Base-by-base conservation (phyloP, 345 rosid genomes). In the Dipteronia sinensis region DNA sequence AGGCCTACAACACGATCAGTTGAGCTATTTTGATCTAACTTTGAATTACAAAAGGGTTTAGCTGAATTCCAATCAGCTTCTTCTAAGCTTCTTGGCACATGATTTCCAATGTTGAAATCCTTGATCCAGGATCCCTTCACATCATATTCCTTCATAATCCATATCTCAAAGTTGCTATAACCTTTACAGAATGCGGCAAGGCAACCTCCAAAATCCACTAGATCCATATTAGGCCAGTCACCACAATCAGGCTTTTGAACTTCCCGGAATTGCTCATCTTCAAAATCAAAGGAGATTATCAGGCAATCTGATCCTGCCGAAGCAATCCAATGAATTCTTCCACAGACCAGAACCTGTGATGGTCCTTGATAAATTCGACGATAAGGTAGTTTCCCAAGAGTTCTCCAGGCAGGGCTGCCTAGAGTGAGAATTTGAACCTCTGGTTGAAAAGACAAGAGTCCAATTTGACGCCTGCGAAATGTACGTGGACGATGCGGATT, bases 1-100 rank as follows among this genome's bases (percentile, higher is more conserved):
- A 83, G 69, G 78, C 93, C 84, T 9, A 94, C 61, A 75, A 88
- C 90, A 40, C 95, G 59, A 69, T 85, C 83, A 70, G 76, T 4
- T 5, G 23, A 13, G 40, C 2, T 44, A 15, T 5, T 10, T 11
- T 44, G 3, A 12, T 17, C 20, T n/a, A 40, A 23, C 59, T 67
- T 72, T 56, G 55, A 3, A 34, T 31, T 51, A 3, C 34, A 40
- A 29, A 68, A 59, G 2, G 59, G 11, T n/a, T 16, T 15, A 17
- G 16, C n/a, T 53, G 58, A 15, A 3, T 53, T 59, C 70, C 13
- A 11, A 53, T 53, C 40, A 16, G 49, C 9, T 44, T 63, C 34
- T 10, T 51, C 55, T 59, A 78, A 22, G 4, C 69, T 82, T 31
- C 40, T 77, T 4, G 76, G 85, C 71, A 47, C 10, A 10, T 20